These are phyloP conservation scores for Colletotrichum sp. DNA, from an alignment of 2,329 filamentous ascomycete species.

Conservation along the genomic window DNA sequence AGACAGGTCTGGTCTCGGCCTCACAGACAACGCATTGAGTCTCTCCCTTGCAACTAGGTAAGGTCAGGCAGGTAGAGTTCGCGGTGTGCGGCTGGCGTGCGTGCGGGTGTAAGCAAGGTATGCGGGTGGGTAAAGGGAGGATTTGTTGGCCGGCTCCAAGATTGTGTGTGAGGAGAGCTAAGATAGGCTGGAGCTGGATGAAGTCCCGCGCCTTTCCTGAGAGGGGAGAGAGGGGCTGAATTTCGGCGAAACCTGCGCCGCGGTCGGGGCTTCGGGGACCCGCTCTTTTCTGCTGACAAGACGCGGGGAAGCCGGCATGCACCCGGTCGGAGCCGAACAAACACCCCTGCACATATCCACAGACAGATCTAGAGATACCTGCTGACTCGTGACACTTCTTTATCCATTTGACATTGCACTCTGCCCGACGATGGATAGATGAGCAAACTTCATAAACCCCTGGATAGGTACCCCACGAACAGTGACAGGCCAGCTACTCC, in stretches of 20 bases:
- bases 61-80: neutral
- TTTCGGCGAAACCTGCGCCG: constrained; percentile 18
- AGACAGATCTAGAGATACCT: neutral
- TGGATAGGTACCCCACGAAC: neutral
- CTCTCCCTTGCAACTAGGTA: neutral
- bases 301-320: constrained; percentile 17
- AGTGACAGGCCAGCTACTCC: neutral
- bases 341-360: neutral
- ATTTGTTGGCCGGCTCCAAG: neutral
- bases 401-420: neutral
- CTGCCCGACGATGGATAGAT: neutral
- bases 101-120: neutral
- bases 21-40: neutral
- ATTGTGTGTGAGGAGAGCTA: constrained; percentile 3
- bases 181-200: constrained; percentile 6
- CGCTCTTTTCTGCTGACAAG: neutral
- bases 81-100: neutral
- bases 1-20: neutral
- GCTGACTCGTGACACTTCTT: neutral
- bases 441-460: neutral
- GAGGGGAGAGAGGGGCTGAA: constrained; percentile 5
- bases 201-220: constrained; percentile 1
- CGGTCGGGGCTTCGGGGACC: constrained; percentile 1
- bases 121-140: constrained; percentile 9
- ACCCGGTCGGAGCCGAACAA: constrained; percentile 6